phyloP scores from a whole-genome alignment of 108 stramenopile species.

The Pseudonitzschia delicatissima region DNA sequence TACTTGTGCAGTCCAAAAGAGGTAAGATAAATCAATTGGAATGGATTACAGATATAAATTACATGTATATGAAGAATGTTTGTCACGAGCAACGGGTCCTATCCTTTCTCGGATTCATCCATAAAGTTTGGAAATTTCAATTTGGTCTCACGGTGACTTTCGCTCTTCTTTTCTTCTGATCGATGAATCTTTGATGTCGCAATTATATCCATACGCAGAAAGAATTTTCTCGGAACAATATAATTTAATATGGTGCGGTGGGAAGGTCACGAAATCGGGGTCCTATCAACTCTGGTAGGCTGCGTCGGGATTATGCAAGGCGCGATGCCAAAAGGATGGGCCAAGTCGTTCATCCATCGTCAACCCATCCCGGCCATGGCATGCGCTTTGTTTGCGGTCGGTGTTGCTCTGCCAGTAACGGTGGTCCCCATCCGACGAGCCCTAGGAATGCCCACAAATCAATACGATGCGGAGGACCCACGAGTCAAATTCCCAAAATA shows the following conservation, averaged over 20 bases:
- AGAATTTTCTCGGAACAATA: too few relatives aligned
- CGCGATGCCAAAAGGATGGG: constrained; percentile 77
- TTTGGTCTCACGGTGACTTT: too few relatives aligned
- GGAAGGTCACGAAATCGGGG: constrained; percentile 84
- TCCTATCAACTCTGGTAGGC: constrained; percentile 63
- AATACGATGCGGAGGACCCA: constrained; percentile 67
- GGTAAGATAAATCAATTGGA: too few relatives aligned
- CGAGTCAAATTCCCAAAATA: constrained; percentile 71
- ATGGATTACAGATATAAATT: too few relatives aligned
- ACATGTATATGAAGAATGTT: too few relatives aligned
- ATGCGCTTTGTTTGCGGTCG: constrained; percentile 47
- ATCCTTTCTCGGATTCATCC: too few relatives aligned
- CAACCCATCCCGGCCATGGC: constrained; percentile 82
- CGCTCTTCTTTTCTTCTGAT: too few relatives aligned
- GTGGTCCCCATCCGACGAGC: constrained; percentile 71
- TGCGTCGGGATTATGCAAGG: constrained; percentile 58
- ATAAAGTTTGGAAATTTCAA: too few relatives aligned
- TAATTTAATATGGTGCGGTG: constrained; percentile 67
- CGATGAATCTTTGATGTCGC: too few relatives aligned
- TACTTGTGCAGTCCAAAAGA: too few relatives aligned
- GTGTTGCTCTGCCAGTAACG: constrained; percentile 61
- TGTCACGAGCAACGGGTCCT: too few relatives aligned
- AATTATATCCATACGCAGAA: too few relatives aligned
- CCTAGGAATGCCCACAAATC: constrained; percentile 83
- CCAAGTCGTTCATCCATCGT: constrained; percentile 69